Evolutionary conservation across 768 basidiomycete species (phyloP), one percentile per base, ranked within the genome.

Genomic region (Lentinula guzmanii): DNA sequence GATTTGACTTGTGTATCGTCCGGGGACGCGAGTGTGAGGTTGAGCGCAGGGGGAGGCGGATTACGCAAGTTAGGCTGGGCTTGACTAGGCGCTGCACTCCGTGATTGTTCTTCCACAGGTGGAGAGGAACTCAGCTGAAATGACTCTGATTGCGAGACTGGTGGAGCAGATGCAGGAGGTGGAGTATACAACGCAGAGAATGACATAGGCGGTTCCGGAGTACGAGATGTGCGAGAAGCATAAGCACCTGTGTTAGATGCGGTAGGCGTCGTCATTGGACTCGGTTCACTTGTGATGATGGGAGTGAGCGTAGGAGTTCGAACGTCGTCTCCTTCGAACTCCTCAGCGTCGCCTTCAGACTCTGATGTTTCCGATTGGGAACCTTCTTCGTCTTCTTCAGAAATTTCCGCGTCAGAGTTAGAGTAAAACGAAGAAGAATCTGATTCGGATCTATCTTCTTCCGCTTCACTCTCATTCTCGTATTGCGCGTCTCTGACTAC

Each of bases 261-360:
- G 71, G 16, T 64, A 67, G 16, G 70, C 68, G 34, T 69, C 68
- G 34, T 74, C 72, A 33, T 67, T 70, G n/a, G 55, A 63, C 37
- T 62, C 31, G 42, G 9, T 24, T 48, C 10, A 51, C 33, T 46
- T 11, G 63, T 43, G 31, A 50, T 37, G n/a, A 39, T 45, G 41
- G 58, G 53, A 33, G 61, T 61, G 52, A 50, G 55, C 15, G 62
- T 41, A n/a, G 55, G 55, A 3, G 55, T 56, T 28, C 55, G 18
- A 28, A 42, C 41, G 34, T 56, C 39, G 28, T 33, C 55, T 21
- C n/a, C 55, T 13, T 43, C 39, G 6, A 24, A 15, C 3, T 56
- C 55, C 16, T 31, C 51, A 5, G 16, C 28, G n/a, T 31, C 28
- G n/a, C 11, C 28, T 28, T 52, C 51, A 15, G 51, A 48, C 28